These are phyloP conservation scores for Besnoitia besnoiti DNA, from an alignment of 169 alveolate species.

Conservation along the genomic window DNA sequence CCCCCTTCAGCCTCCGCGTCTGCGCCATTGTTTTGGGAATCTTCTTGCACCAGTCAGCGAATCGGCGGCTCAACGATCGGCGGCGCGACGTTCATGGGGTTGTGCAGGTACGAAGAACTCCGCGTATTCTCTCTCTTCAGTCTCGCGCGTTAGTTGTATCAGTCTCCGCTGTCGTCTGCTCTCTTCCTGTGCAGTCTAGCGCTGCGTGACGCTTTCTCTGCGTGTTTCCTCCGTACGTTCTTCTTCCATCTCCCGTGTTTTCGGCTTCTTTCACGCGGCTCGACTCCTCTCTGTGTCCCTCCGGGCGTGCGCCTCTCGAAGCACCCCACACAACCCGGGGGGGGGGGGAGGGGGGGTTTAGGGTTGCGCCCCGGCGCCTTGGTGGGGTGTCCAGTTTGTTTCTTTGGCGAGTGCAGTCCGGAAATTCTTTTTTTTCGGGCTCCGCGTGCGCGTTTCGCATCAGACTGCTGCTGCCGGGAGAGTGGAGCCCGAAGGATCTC, in stretches of 20 bases:
- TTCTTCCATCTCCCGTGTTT: neutral
- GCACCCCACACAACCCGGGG: too few relatives aligned
- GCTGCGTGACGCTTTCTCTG: neutral
- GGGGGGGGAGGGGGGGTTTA: too few relatives aligned
- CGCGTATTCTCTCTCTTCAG: neutral
- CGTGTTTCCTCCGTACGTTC: neutral
- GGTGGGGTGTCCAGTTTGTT: too few relatives aligned
- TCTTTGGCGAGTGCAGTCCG: too few relatives aligned
- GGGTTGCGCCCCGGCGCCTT: too few relatives aligned
- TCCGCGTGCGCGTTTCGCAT: neutral
- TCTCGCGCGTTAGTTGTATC: neutral
- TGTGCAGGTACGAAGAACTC: constrained; percentile 35
- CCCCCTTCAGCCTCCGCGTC: neutral
- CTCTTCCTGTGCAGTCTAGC: neutral
- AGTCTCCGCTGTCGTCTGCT: neutral
- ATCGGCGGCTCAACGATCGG: constrained; percentile 71
- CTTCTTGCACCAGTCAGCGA: neutral
- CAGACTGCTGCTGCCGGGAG: constrained; percentile 29
- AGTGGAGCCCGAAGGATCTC: constrained; percentile 26
- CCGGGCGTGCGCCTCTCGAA: too few relatives aligned
- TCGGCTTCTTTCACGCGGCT: neutral
- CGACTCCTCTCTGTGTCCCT: too few relatives aligned
- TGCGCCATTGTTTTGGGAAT: neutral
- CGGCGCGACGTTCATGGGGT: constrained; percentile 68
- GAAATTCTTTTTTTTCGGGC: neutral